A percentile compares a stretch with the other conserved stretches of the same genome.
Conservation (phyloP, 768 basidiomycete genomes). For the Multifurca ochricompacta region DNA sequence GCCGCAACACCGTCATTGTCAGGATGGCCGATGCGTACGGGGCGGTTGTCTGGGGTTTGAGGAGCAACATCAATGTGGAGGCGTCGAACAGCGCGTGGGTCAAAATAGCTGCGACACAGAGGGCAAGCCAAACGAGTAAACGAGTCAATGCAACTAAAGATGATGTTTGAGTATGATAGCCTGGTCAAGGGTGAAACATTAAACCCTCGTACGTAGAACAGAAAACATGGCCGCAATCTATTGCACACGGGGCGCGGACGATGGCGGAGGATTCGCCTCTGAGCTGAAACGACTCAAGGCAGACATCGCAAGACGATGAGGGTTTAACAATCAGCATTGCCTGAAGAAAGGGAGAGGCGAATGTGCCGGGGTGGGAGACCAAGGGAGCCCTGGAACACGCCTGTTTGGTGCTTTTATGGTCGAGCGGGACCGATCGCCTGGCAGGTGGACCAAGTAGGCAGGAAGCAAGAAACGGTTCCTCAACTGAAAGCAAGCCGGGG, state of each 20-base stretch:
- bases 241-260: constrained; percentile 20
- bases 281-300: constrained; percentile 23
- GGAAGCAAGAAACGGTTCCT: constrained; percentile 1
- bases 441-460: constrained; percentile 10
- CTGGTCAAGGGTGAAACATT: constrained; percentile 2
- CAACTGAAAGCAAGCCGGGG: constrained; percentile 5
- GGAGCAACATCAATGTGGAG: constrained; percentile 18
- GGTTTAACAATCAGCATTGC: constrained; percentile 24
- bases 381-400: constrained; percentile 19
- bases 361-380: constrained; percentile 12
- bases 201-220: constrained; percentile 17
- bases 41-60: constrained; percentile 10
- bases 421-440: constrained; percentile 20
- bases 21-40: neutral
- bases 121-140: constrained; percentile 17
- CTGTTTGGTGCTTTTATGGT: constrained; percentile 15
- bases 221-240: constrained; percentile 25
- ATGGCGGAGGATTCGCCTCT: constrained; percentile 10
- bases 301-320: constrained; percentile 26
- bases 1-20: neutral
- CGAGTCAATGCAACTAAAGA: constrained; percentile 18
- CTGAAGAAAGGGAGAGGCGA: constrained; percentile 7
- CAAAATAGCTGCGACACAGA: constrained; percentile 18
- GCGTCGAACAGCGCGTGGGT: constrained; percentile 14
- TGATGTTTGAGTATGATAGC: neutral